Base-by-base conservation (phyloP, 768 basidiomycete species). In the Leccinum variicolor region DNA sequence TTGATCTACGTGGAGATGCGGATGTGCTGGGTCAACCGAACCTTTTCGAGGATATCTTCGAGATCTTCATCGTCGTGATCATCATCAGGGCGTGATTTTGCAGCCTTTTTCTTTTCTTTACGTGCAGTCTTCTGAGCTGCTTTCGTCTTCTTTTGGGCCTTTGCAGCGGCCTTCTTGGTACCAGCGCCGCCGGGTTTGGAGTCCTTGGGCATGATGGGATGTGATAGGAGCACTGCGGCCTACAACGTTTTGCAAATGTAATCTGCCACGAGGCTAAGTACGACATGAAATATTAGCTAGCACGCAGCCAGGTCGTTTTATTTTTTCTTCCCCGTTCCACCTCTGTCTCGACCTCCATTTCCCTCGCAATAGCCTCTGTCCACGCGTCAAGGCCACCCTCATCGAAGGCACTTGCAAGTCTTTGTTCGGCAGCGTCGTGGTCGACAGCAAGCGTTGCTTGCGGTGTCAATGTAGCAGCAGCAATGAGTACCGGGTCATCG, bases 1-100 rank as follows among this genome's bases (percentile, higher is more conserved):
- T 3, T 34, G 59, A 51, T 34, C 21, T 19, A 29, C 6, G 21
- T 6, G 34, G 11, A 26, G 7, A 29, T 46, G 9, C 11, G 10
- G 28, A 43, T 15, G 52, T 26, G 25, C 29, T 11, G 11, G 8
- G 50, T 50, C 43, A 14, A 52, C 47, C 52, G 64, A 61, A 91
- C 91, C 80, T 84, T 83, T 65, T 91, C 92, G 31, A 95, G 79
- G 57, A 95, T 92, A 3, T 79, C 82, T 66, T 96, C 91, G 6
- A 96, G 78, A 77, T 95, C 90, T 61, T 91, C 82, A 57, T 85
- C 84, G 53, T 88, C 86, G 28, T 83, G 81, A 41, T 84, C 84
- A 6, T 77, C 79, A 73, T 79, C 59, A 56, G 68, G 70, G 72
- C 55, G 57, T 0, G 60, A 61, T 34, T 83, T 80, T 1, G 64